phyloP scores from a whole-genome alignment of 345 rosid species.

The Eucalyptus cladocalyx region DNA sequence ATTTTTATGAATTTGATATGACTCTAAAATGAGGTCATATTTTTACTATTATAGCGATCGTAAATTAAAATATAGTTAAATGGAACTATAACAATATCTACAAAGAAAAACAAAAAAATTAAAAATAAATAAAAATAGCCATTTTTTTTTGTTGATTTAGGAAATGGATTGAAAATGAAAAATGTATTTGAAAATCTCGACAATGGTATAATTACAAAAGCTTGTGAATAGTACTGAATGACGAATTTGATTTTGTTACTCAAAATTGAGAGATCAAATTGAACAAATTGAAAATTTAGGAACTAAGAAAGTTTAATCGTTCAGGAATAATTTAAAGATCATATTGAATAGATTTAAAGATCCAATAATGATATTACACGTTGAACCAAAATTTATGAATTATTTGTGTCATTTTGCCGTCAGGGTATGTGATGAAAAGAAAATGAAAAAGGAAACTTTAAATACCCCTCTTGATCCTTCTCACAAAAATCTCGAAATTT shows the following conservation, averaged over 20 bases:
- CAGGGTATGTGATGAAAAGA: fast-evolving
- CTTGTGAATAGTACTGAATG: fast-evolving
- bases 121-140: background rate
- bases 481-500: background rate
- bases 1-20: background rate
- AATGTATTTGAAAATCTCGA: background rate
- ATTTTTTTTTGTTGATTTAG: background rate
- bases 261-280: background rate
- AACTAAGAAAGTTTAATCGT: fast-evolving
- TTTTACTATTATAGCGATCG: background rate
- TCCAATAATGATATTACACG: fast-evolving
- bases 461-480: background rate
- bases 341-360: background rate
- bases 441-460: background rate
- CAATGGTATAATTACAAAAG: background rate
- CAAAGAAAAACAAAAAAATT: background rate
- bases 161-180: background rate
- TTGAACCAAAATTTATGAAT: background rate
- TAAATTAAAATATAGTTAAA: background rate
- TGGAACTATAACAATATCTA: background rate
- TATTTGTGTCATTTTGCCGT: background rate
- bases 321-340: background rate
- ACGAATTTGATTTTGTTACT: background rate
- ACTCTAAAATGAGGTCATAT: background rate
- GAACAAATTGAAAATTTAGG: background rate